Evolutionary conservation across 208 protist species (phyloP).

Genomic region (Leishmania aethiopica): DNA sequence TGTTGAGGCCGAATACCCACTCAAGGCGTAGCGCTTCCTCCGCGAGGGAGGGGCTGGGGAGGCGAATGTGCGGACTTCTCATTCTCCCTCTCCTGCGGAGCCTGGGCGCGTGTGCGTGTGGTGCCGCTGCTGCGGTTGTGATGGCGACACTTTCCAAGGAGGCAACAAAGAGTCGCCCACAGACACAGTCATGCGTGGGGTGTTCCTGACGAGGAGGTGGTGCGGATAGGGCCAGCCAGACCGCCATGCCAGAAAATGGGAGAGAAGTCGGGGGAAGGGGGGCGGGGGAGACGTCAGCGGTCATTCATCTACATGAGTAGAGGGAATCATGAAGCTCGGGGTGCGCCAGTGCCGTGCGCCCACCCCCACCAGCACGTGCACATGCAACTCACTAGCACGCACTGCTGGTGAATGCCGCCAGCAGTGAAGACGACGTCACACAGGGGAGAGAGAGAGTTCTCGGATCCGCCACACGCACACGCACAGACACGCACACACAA

Average conservation of each 20-base stretch:
- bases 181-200: neutral
- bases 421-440: neutral
- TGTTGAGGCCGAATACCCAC: constrained; percentile 93
- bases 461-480: neutral
- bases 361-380: neutral
- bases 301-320: neutral
- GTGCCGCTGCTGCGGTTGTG: neutral
- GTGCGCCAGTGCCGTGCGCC: neutral
- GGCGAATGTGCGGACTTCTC: constrained; percentile 32
- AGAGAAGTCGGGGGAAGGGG: neutral
- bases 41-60: constrained; percentile 32
- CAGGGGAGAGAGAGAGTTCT: neutral
- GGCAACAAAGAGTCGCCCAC: neutral
- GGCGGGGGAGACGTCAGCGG: neutral
- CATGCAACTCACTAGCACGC: neutral
- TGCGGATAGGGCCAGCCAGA: neutral
- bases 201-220: neutral
- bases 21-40: constrained; percentile 75
- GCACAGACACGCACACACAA: neutral
- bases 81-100: neutral
- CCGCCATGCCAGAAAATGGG: neutral
- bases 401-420: neutral
- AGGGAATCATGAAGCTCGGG: neutral
- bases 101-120: neutral
- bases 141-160: neutral